Percentiles rank a stretch among this genome's conserved stretches.
These are phyloP conservation scores for Lachnellula occidentalis DNA, from an alignment of 2,329 filamentous ascomycete species.

Conservation along the genomic window DNA sequence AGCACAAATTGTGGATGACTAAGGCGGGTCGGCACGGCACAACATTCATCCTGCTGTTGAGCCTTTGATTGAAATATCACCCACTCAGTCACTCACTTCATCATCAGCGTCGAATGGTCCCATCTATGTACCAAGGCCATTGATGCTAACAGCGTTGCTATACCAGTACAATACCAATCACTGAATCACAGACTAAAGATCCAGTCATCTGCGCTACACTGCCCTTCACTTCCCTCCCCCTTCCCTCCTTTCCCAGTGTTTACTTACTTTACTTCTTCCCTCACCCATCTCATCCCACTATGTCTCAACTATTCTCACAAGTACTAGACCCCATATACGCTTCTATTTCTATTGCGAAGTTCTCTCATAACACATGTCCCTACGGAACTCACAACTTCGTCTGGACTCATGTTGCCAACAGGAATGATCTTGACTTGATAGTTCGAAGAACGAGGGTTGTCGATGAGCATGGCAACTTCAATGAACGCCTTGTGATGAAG, in stretches of 20 bases:
- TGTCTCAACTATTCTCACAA: constrained; percentile 21
- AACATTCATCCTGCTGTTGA: neutral
- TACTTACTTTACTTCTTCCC: neutral
- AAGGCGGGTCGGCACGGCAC: neutral
- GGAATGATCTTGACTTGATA: constrained; percentile 26
- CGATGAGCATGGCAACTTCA: constrained; percentile 17
- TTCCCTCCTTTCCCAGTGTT: neutral
- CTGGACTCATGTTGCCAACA: constrained; percentile 27
- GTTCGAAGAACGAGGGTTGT: constrained; percentile 20
- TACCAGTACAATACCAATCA: neutral
- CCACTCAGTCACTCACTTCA: neutral
- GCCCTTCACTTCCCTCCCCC: neutral
- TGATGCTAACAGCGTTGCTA: constrained; percentile 3
- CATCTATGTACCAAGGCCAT: neutral
- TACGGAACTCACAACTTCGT: constrained; percentile 17
- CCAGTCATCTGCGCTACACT: neutral
- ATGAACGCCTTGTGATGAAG: constrained; percentile 30
- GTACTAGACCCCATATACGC: constrained; percentile 14
- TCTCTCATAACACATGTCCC: constrained; percentile 26
- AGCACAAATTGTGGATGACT: no score
- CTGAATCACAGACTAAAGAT: constrained; percentile 10
- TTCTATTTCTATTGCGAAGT: constrained; percentile 27
- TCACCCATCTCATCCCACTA: neutral
- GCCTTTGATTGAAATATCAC: neutral
- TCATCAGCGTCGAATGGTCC: neutral